phyloP scores from a whole-genome alignment of 2,329 filamentous ascomycete genomes.

The Alternaria rosae region DNA sequence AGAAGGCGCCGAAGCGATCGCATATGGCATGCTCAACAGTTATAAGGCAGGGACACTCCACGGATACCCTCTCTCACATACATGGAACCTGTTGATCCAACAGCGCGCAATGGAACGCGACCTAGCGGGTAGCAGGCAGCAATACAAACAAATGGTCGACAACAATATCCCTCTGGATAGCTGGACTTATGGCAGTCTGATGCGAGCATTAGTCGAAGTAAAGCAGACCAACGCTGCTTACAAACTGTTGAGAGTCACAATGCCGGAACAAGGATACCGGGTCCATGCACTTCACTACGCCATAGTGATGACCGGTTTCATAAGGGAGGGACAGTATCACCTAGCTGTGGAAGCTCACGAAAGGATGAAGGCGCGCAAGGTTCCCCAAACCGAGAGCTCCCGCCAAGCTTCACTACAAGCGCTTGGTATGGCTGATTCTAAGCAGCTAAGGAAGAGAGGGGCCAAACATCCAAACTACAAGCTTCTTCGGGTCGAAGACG shows the following conservation, averaged over 20 bases:
- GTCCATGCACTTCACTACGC: slow-evolving; percentile 61
- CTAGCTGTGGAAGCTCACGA: slow-evolving; percentile 61
- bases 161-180: slow-evolving; percentile 60
- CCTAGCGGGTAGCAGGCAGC: slow-evolving; percentile 59
- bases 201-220: slow-evolving; percentile 63
- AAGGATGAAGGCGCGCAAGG: slow-evolving; percentile 50
- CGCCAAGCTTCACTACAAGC: slow-evolving; percentile 50
- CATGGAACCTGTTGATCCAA: slow-evolving; percentile 81
- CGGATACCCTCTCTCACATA: slow-evolving; percentile 62
- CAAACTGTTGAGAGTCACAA: slow-evolving; percentile 60
- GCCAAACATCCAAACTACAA: slow-evolving; percentile 24
- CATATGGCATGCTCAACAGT: slow-evolving; percentile 65
- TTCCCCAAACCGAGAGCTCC: slow-evolving; percentile 53
- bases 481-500: slow-evolving; percentile 35
- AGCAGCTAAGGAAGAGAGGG: slow-evolving; percentile 19
- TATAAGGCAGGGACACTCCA: slow-evolving; percentile 48
- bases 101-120: slow-evolving; percentile 72
- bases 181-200: slow-evolving; percentile 68
- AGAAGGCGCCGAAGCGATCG: slow-evolving; percentile 56
- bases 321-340: slow-evolving; percentile 50
- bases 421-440: slow-evolving; percentile 31
- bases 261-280: slow-evolving; percentile 56
- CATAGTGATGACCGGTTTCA: slow-evolving; percentile 60
- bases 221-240: slow-evolving; percentile 64
- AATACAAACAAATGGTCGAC: slow-evolving; percentile 64